Conservation (phyloP, 2,329 filamentous ascomycete species). For the Hypoxylon sp. region DNA sequence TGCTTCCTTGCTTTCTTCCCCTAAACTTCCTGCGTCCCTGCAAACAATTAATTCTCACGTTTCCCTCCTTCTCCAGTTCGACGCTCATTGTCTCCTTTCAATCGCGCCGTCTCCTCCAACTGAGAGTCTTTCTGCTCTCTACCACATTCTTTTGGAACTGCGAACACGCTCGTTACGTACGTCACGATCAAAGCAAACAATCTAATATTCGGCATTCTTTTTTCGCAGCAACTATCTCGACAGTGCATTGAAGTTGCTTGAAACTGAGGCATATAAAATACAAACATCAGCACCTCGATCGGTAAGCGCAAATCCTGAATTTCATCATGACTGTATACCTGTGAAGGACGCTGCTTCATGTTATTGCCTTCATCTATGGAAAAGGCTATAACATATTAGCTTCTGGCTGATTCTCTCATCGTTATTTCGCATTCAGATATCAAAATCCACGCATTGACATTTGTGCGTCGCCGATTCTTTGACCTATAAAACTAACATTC, state of each 20-base stretch:
- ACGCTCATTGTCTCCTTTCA: constrained; percentile 46
- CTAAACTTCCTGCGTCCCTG: constrained; percentile 40
- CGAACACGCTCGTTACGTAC: constrained; percentile 48
- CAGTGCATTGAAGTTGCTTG: constrained; percentile 13
- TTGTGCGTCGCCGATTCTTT: constrained; percentile 3
- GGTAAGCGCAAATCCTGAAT: constrained; percentile 37
- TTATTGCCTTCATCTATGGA: not conserved
- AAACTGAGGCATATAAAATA: constrained; percentile 16
- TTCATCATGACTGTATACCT: constrained; percentile 18
- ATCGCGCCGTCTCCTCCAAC: constrained; percentile 62
- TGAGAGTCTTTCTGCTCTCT: constrained; percentile 67
- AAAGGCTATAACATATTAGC: not conserved
- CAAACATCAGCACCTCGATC: constrained; percentile 25
- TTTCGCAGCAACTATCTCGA: constrained; percentile 29
- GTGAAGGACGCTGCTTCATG: constrained; percentile 6
- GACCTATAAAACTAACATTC: constrained; percentile 31
- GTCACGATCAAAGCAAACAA: constrained; percentile 40
- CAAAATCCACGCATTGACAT: not conserved
- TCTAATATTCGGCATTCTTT: constrained; percentile 37
- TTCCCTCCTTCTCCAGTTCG: constrained; percentile 40
- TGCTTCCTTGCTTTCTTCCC: constrained; percentile 23
- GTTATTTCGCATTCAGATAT: not conserved
- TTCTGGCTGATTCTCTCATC: not conserved
- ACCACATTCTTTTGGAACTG: constrained; percentile 68
- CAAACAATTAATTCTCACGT: constrained; percentile 45